Percentiles rank a stretch among this genome's conserved stretches.
Conservation (phyloP, 2,329 filamentous ascomycete species). For the Fusarium pseudograminearum region DNA sequence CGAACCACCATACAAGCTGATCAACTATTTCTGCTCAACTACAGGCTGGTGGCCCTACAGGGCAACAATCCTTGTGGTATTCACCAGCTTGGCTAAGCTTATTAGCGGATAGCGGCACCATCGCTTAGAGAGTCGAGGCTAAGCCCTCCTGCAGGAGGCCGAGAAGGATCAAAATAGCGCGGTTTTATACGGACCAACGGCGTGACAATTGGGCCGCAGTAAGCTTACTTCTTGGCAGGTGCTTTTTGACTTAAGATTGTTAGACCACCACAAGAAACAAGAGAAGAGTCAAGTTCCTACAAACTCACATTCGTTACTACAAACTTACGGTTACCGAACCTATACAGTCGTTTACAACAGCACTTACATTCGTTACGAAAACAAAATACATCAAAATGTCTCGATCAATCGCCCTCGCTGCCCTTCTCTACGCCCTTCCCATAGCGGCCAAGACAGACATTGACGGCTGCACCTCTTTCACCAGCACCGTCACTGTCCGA, state of each 20-base stretch:
- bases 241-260: neutral
- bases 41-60: neutral
- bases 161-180: constrained; percentile 6
- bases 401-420: constrained; percentile 4
- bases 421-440: neutral
- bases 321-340: neutral
- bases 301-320: neutral
- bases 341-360: neutral
- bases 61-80: neutral
- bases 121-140: neutral
- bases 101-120: neutral
- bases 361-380: neutral
- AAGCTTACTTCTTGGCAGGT: constrained; percentile 7
- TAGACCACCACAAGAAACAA: neutral
- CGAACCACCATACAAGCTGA: neutral
- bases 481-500: constrained; percentile 1
- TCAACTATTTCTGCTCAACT: neutral
- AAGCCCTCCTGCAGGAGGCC: neutral
- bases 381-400: neutral
- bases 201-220: neutral
- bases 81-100: neutral
- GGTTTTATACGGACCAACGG: neutral
- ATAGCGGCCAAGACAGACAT: constrained; percentile 3
- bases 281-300: neutral
- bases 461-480: constrained; percentile 8